phyloP scores from a whole-genome alignment of 2,329 filamentous ascomycete species.

The Parastagonospora nodorum region DNA sequence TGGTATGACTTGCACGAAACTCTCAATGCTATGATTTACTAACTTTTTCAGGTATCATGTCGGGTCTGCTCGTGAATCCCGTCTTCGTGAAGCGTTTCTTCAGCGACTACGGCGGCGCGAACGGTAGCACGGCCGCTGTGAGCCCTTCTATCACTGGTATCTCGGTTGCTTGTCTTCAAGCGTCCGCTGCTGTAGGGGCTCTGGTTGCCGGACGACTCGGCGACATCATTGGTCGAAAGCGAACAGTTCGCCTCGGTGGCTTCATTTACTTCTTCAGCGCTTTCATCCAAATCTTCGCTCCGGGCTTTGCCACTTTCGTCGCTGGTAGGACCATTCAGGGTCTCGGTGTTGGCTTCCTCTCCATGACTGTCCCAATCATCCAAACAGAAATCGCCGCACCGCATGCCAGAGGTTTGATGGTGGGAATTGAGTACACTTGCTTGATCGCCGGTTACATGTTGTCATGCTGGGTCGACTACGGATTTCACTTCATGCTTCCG shows the following conservation, averaged over 20 bases:
- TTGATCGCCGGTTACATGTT: constrained; percentile 47
- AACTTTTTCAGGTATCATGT: constrained; percentile 45
- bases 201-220: constrained; percentile 44
- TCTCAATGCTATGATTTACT: constrained; percentile 7
- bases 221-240: constrained; percentile 46
- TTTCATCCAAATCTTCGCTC: constrained; percentile 47
- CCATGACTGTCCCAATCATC: constrained; percentile 45
- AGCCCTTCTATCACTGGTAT: constrained; percentile 50
- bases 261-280: constrained; percentile 47
- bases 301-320: constrained; percentile 41
- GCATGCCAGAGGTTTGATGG: constrained; percentile 46
- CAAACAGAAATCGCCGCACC: constrained; percentile 47
- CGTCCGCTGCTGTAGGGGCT: constrained; percentile 42
- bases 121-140: constrained; percentile 36
- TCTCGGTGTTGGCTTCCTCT: constrained; percentile 43
- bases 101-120: constrained; percentile 44
- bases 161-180: constrained; percentile 44
- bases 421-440: constrained; percentile 48
- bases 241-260: constrained; percentile 43
- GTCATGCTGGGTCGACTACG: constrained; percentile 49
- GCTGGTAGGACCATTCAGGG: constrained; percentile 44
- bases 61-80: constrained; percentile 47
- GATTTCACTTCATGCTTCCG: constrained; percentile 45
- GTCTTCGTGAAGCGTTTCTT: constrained; percentile 50
- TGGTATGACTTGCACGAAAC: constrained; percentile 23